Evolutionary conservation across 2,329 filamentous ascomycete species (phyloP).

Genomic region (Aspergillus flavus): DNA sequence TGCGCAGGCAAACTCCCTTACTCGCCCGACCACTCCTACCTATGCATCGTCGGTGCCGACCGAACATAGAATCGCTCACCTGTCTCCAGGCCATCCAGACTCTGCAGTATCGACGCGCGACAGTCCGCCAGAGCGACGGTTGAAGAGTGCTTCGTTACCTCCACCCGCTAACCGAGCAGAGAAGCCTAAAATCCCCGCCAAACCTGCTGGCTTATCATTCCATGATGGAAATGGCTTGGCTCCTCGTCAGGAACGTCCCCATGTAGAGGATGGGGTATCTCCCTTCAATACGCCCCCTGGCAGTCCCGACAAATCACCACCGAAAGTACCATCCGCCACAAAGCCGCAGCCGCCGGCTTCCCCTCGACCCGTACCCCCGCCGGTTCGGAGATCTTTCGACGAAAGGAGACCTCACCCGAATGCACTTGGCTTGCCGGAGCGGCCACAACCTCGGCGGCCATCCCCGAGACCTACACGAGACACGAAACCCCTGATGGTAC

Average conservation of each 20-base stretch:
- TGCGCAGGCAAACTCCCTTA: constrained; percentile 15
- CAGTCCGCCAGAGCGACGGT: constrained; percentile 32
- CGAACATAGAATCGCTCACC: constrained; percentile 19
- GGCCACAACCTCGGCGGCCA: constrained; percentile 33
- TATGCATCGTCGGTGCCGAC: constrained; percentile 25
- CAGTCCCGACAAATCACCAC: constrained; percentile 64
- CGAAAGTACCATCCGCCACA: constrained; percentile 23
- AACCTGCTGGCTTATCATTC: constrained; percentile 41
- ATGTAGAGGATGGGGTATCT: constrained; percentile 59
- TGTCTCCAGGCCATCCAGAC: constrained; percentile 23
- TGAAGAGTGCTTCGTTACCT: constrained; percentile 54
- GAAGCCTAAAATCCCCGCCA: constrained; percentile 68
- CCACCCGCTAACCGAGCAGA: constrained; percentile 80
- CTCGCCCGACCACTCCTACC: constrained; percentile 37
- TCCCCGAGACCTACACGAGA: constrained; percentile 29
- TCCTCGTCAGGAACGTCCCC: constrained; percentile 27
- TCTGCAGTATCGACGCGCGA: constrained; percentile 18
- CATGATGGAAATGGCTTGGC: constrained; percentile 32
- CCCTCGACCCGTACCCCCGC: constrained; percentile 27
- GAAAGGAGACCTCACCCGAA: constrained; percentile 29
- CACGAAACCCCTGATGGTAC: constrained; percentile 36
- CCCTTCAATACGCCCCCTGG: constrained; percentile 86
- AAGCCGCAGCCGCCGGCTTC: constrained; percentile 22
- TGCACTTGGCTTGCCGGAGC: constrained; percentile 22
- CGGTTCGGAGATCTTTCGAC: constrained; percentile 30